Evolutionary conservation across 2,329 filamentous ascomycete species (phyloP).

Genomic region (Diaporthe sp.): DNA sequence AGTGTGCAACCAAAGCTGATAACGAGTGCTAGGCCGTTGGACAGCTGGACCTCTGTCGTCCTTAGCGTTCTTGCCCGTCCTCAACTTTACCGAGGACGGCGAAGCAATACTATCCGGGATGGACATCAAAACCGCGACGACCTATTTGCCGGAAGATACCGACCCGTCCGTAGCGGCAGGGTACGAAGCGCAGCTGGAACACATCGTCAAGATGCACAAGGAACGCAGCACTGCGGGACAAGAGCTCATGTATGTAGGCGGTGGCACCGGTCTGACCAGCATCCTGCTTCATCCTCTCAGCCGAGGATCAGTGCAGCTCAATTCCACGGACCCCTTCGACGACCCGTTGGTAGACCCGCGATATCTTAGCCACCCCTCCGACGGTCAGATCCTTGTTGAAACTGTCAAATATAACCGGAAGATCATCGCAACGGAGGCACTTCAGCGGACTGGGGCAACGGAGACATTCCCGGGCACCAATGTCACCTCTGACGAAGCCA

Average conservation of each 20-base stretch:
- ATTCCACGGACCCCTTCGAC: conserved; percentile 54
- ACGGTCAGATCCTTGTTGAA: conserved; percentile 59
- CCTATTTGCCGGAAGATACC: neutral
- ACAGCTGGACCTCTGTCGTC: neutral
- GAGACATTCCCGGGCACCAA: conserved; percentile 11
- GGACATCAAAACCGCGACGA: neutral
- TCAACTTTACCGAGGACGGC: neutral
- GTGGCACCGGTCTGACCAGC: neutral
- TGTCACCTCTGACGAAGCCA: conserved; percentile 19
- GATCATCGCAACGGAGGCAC: conserved; percentile 54
- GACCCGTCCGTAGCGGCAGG: neutral
- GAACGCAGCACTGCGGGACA: neutral
- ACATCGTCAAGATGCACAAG: neutral
- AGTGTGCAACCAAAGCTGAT: neutral
- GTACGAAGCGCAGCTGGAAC: neutral
- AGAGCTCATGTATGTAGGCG: neutral
- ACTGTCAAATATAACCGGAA: conserved; percentile 56
- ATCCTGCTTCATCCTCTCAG: conserved; percentile 30
- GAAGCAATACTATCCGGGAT: neutral
- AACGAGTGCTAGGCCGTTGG: neutral
- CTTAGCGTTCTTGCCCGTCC: neutral
- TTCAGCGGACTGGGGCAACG: conserved; percentile 44
- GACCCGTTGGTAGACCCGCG: conserved; percentile 65
- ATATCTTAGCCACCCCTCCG: conserved; percentile 64
- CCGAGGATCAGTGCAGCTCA: conserved; percentile 50